Base-by-base conservation (phyloP, 345 rosid genomes). In the Crucihimalaya himalaica region DNA sequence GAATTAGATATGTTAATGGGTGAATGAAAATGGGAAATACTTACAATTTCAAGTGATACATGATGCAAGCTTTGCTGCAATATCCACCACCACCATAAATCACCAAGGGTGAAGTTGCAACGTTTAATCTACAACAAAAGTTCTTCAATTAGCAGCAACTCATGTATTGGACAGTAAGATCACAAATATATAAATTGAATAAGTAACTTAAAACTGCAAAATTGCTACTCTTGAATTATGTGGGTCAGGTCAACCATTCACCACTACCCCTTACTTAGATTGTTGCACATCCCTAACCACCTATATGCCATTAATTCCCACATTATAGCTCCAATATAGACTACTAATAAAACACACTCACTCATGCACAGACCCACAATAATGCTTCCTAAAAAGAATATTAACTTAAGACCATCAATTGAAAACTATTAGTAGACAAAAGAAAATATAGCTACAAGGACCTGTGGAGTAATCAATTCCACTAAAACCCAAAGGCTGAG, bases 261-360 rank as follows among this genome's bases (percentile, higher is more conserved):
- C 89, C 29, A 61, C 67, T 15, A 95, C 97, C 73, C 96, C 97
- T 82, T 86, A 86, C 88, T 88, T 88, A 66, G 97, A 87, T 85
- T 88, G 86, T 71, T 92, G 89, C 54, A 92, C 59, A 83, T 92
- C 96, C 84, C 96, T 81, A 69, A 88, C 97, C 78, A 88, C 97
- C 99, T 95, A 1, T 13, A 35, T 35, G 89, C 76, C 77, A 80
- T 77, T 66, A 81, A 81, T 80, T 71, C 79, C 74, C 75, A 73
- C 68, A 63, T 55, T 51, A 52, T 21, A 18, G 19, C 47, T 67
- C 6, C 8, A 40, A 29, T 43, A 63, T 27, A 52, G 37, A 74
- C 31, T 37, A 56, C 62, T 67, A 74, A 58, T 37, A 29, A 20
- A 58, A 39, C 60, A 66, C 57, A 42, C 46, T 25, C 58, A 72